These are phyloP conservation scores for Fusarium sp. DNA, from an alignment of 2,329 filamentous ascomycete species.

Conservation along the genomic window DNA sequence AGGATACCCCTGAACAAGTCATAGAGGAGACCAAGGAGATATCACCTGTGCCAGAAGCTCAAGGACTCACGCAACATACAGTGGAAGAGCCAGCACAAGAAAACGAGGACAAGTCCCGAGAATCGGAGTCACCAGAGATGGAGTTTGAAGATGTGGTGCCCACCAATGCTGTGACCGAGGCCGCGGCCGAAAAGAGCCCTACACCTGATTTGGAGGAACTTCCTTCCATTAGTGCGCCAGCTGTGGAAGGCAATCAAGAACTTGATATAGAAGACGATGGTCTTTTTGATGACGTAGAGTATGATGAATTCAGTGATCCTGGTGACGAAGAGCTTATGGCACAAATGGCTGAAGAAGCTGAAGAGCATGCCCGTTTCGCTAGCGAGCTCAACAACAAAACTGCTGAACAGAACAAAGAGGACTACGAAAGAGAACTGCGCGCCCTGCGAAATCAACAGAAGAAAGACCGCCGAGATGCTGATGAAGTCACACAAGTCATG, in stretches of 20 bases:
- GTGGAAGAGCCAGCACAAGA: background rate
- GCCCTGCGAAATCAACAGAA: slow-evolving; percentile 93
- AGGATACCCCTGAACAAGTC: background rate
- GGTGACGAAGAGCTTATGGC: slow-evolving; percentile 91
- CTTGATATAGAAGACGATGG: slow-evolving; percentile 54
- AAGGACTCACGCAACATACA: slow-evolving; percentile 11
- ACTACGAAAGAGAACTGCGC: slow-evolving; percentile 89
- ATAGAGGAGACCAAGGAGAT: background rate
- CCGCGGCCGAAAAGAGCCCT: slow-evolving; percentile 19
- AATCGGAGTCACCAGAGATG: slow-evolving; percentile 53
- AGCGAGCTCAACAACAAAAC: slow-evolving; percentile 85
- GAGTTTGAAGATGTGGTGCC: slow-evolving; percentile 54
- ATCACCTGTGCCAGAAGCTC: background rate
- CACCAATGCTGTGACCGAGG: slow-evolving; percentile 33
- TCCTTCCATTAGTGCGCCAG: slow-evolving; percentile 5
- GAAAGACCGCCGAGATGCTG: slow-evolving; percentile 93
- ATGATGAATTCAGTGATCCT: slow-evolving; percentile 83
- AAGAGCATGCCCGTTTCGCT: slow-evolving; percentile 94
- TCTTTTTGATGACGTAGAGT: slow-evolving; percentile 70
- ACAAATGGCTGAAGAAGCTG: slow-evolving; percentile 88
- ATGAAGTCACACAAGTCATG: slow-evolving; percentile 98
- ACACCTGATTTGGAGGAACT: slow-evolving; percentile 33
- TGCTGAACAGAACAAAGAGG: slow-evolving; percentile 75
- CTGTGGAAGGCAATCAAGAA: background rate
- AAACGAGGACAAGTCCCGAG: slow-evolving; percentile 39